phyloP scores from a whole-genome alignment of 1,284 basidiomycete species.

The Gastroboletus turbinatus region DNA sequence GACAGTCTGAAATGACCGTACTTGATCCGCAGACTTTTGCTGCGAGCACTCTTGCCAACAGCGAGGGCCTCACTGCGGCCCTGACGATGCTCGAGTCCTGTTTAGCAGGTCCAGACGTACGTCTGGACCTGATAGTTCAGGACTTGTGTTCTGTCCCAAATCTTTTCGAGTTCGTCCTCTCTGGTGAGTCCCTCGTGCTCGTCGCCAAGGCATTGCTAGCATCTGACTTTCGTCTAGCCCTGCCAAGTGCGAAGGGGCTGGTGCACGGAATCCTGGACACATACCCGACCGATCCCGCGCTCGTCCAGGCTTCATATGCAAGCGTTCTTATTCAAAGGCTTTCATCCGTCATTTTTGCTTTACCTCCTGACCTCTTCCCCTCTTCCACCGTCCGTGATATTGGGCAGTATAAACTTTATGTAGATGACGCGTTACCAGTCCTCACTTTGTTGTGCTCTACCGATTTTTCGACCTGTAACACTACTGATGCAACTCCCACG shows the following conservation, averaged over 20 bases:
- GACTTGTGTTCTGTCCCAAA: constrained; percentile 28
- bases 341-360: constrained; percentile 21
- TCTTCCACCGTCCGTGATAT: constrained; percentile 12
- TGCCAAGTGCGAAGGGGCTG: constrained; percentile 12
- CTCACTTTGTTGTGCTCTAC: constrained; percentile 15
- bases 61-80: constrained; percentile 16
- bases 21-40: constrained; percentile 21
- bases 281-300: constrained; percentile 23
- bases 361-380: constrained; percentile 20
- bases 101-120: constrained; percentile 25
- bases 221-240: constrained; percentile 15
- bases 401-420: constrained; percentile 21
- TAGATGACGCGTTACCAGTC: constrained; percentile 20
- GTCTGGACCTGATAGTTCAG: constrained; percentile 31
- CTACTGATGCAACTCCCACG: background rate
- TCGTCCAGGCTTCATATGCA: constrained; percentile 16
- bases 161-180: constrained; percentile 33
- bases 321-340: constrained; percentile 17
- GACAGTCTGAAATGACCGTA: constrained; percentile 2
- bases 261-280: constrained; percentile 16
- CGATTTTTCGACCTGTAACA: constrained; percentile 9
- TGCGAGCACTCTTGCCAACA: constrained; percentile 14
- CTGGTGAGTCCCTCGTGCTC: constrained; percentile 16
- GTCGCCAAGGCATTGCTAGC: background rate
- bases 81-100: constrained; percentile 27